These are phyloP conservation scores for Globisporangium carolinianum DNA, from an alignment of 352 stramenopile species.

Conservation along the genomic window DNA sequence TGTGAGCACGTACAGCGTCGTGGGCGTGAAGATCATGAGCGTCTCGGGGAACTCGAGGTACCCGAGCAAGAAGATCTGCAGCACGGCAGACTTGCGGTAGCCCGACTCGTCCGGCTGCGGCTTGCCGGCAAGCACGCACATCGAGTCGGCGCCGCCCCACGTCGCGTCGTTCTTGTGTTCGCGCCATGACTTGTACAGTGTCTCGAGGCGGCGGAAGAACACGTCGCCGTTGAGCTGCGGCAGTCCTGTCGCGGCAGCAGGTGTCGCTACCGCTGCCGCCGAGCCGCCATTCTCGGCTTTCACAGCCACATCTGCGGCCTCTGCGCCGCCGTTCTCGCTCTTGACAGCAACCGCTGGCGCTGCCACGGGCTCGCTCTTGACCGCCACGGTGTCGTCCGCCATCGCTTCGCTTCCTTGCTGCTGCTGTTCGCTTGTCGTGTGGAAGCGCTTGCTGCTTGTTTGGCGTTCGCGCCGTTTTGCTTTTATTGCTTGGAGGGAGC, in stretches of 20 bases:
- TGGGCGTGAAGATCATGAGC: conserved; percentile 86
- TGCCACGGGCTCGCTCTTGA: conserved; percentile 12
- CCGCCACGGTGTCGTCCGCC: conserved; percentile 18
- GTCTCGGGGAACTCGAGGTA: conserved; percentile 91
- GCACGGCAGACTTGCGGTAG: conserved; percentile 84
- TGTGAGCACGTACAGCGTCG: conserved; percentile 81
- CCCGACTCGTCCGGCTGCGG: conserved; percentile 79
- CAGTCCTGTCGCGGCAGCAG: conserved; percentile 7
- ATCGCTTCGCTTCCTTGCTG: conserved; percentile 9
- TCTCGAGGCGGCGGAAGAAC: conserved; percentile 80
- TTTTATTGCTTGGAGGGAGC: neutral
- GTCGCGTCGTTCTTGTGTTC: conserved; percentile 32
- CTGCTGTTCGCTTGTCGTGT: neutral
- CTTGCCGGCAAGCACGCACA: conserved; percentile 79
- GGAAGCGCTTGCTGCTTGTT: neutral
- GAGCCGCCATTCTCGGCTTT: conserved; percentile 22
- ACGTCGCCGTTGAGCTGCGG: conserved; percentile 53
- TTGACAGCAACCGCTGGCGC: conserved; percentile 20
- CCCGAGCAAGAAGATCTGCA: conserved; percentile 89
- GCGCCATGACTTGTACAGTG: conserved; percentile 66
- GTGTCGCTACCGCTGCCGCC: neutral
- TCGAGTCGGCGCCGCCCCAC: conserved; percentile 63
- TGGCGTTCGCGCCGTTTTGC: neutral
- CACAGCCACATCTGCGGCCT: conserved; percentile 11
- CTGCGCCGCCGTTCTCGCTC: conserved; percentile 12